Evolutionary conservation across 192 early-diverging fungal species (phyloP), one percentile per base, ranked within the genome.

Genomic region (Thamnidium elegans): DNA sequence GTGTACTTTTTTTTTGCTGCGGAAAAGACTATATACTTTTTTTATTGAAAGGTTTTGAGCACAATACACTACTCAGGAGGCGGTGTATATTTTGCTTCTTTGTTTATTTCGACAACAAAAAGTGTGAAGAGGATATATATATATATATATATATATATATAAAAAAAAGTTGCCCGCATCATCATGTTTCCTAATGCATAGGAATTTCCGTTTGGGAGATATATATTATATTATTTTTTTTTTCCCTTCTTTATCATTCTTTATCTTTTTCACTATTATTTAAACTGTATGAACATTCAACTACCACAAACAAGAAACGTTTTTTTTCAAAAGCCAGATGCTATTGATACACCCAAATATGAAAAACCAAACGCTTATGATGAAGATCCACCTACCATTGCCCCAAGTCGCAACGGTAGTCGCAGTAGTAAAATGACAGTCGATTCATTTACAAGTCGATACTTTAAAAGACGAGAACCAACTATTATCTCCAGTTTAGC

Each of bases 351-450:
- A 1, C 71, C 55, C 15, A 54, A 60, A 4, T 73, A 73, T 42
- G 66, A 73, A 15, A 73, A 73, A 13, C 71, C 71, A 1, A 63
- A 73, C 19, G 62, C 71, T 0, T 59, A 65, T 39, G 71, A 73
- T 26, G 66, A 65, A 39, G 36, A 39, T 6, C n/a, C 63, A 26
- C 32, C 39, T 54, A 19, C 50, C 20, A 32, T 64, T 13, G 52
- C 50, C 36, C 13, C 31, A 1, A 59, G 43, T 44, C 58, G 58
- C 10, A 31, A 59, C 20, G 43, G 58, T 15, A 59, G 58, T 59
- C 36, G 42, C 21, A 59, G 58, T 21, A 59, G 58, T 43, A 59
- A 36, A 59, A 59, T 45, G 42, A 42, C 36, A 23, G 39, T 42
- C 4, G 39, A 59, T 42, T 59, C 58, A 26, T 45, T 48, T 13